Evolutionary conservation across 352 stramenopile genomes (phyloP), one percentile per base, ranked within the genome.

Genomic region (Thalassiosira mediterranea): DNA sequence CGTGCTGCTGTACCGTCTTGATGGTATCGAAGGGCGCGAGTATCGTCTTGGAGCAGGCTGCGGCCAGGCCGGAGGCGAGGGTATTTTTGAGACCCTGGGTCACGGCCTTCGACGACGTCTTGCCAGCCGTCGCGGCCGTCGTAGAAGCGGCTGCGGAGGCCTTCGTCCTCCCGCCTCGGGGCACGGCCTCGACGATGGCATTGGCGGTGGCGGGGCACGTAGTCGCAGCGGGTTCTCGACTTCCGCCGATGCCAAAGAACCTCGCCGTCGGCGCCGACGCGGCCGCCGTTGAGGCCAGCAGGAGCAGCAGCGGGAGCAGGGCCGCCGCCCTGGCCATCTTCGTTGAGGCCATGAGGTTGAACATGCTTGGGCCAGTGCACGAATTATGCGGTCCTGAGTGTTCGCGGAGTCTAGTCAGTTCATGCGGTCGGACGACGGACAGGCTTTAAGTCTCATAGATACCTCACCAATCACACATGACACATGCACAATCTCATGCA

Each of bases 11-110:
- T 10, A 96, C 68, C 0, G 91, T 96, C 71, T 95, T 95, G 23
- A 96, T 89, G 0, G 91, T 94, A 75, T 95, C 90, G 32, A 96
- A 91, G 4, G 91, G 91, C 49, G 93, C 89, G 11, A 96, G 49
- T 26, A 90, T 63, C n/a, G 88, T 79, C 72, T 94, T 95, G n/a
- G 87, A 89, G 46, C 83, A 94, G n/a, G 73, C 88, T 25, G 88
- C 86, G 11, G 84, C 83, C 25, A 91, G 48, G 7, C 73, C 81
- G 37, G 76, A 89, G 0, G 87, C 87, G 7, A 91, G 52, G n/a
- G 68, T 83, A 48, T 87, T 90, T 63, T 89, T 91, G n/a, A 90
- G 64, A 17, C 83, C 83, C 68, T 83, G 74, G 0, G 77, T 47
- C 57, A 73, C 76, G 17, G 79, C 68, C 34, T 7, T 42, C 15